These are phyloP conservation scores for Lepidium didymum DNA, from an alignment of 345 rosid genomes.

Conservation along the genomic window DNA sequence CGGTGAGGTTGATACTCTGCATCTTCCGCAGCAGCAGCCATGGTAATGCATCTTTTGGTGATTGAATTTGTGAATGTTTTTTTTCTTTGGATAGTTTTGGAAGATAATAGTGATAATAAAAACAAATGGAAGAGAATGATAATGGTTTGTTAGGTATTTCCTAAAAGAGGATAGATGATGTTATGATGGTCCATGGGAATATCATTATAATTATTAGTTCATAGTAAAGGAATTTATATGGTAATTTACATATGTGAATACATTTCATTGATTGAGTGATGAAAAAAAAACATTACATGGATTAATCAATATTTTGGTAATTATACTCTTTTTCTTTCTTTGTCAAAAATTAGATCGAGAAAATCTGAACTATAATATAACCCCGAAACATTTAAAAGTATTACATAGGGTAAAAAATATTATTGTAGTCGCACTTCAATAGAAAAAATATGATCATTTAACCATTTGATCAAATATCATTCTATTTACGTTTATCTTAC, in stretches of 20 bases:
- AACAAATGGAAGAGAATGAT: not conserved
- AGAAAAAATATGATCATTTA: too few species aligned
- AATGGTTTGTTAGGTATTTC: constrained; percentile 26
- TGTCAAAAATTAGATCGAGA: too few species aligned
- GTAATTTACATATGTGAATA: constrained; percentile 7
- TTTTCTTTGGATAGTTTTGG: not conserved
- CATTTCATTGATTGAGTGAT: too few species aligned
- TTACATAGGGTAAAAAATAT: too few species aligned
- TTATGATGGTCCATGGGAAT: constrained; percentile 8
- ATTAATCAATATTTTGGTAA: not conserved
- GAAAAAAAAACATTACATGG: not conserved
- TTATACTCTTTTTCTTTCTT: not conserved
- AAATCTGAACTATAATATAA: too few species aligned
- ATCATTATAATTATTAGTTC: not conserved
- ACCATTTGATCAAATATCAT: too few species aligned
- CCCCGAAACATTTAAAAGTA: too few species aligned
- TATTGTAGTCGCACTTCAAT: too few species aligned
- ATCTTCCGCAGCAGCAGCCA: constrained; percentile 39
- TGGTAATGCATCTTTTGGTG: constrained; percentile 24
- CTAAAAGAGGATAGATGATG: not conserved
- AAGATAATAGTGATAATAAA: not conserved
- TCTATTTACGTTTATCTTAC: too few species aligned
- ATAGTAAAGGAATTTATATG: not conserved
- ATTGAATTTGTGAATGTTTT: not conserved
- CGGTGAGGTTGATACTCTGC: constrained; percentile 26